A percentile compares a stretch with the other conserved stretches of the same genome.
phyloP scores from a whole-genome alignment of 1,284 basidiomycete species.

The Rhodofomes roseus region DNA sequence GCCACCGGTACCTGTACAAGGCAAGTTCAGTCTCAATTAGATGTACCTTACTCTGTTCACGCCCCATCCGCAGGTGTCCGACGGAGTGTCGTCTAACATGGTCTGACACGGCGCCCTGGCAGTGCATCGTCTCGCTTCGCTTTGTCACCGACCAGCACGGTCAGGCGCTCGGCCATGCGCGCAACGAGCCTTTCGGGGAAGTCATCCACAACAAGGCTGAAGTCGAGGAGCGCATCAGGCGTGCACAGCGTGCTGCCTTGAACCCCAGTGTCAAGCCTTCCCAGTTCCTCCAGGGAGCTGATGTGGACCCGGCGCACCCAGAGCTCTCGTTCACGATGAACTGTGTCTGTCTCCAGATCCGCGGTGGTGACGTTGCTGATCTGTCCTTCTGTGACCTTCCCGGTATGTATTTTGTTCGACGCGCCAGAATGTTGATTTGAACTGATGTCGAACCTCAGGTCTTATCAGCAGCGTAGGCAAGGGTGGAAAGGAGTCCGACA shows the following conservation, averaged over 20 bases:
- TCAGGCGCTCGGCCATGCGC: conserved; percentile 34
- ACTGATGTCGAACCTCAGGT: conserved; percentile 33
- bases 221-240: conserved; percentile 63
- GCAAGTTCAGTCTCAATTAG: conserved; percentile 21
- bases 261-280: conserved; percentile 42
- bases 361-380: conserved; percentile 64
- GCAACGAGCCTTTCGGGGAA: conserved; percentile 48
- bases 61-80: conserved; percentile 46
- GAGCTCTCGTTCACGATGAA: conserved; percentile 61
- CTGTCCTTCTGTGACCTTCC: conserved; percentile 71
- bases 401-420: too few species aligned
- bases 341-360: conserved; percentile 65
- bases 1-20: conserved; percentile 66
- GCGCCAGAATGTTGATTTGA: not conserved
- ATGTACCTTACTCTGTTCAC: conserved; percentile 2
- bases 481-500: conserved; percentile 48
- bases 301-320: conserved; percentile 23
- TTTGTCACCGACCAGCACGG: conserved; percentile 41
- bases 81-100: conserved; percentile 62
- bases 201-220: conserved; percentile 45
- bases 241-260: conserved; percentile 70
- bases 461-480: conserved; percentile 52
- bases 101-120: conserved; percentile 48
- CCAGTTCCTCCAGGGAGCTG: conserved; percentile 38
- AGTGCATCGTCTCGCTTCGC: conserved; percentile 56